Evolutionary conservation across 2,329 filamentous ascomycete genomes (phyloP), one percentile per base, ranked within the genome.

Genomic region (Teratosphaeria destructans): DNA sequence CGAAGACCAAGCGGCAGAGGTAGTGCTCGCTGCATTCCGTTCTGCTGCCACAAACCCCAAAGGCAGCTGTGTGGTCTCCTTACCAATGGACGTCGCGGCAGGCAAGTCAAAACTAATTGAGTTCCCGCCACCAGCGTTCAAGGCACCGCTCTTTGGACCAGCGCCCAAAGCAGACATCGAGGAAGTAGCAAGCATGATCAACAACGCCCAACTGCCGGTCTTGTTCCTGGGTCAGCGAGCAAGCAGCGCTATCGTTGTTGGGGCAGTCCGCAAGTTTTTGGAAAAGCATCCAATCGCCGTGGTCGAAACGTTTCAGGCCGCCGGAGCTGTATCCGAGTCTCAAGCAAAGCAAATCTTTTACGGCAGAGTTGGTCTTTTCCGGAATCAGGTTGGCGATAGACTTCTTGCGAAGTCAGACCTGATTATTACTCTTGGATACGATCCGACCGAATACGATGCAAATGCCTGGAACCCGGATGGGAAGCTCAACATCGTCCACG

Each of bases 231-330:
- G 78, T 3, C 74, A 76, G 64, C 66, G 78, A 54, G 75, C 77
- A 4, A 74, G 75, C 6, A 74, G 73, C 55, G 67, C 71, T 8
- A 66, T 70, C 11, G 75, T 78, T 5, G 76, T 79, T 3, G 67
- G 63, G 1, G 74, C 74, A 1, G 74, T 79, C 10, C 76, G 76
- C 10, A 66, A 70, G 0, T 74, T 79, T 55, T 70, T 79, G 8
- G 64, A 66, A 7, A 74, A 72, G 54, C 72, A 74, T 62, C 75
- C 75, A 0, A 71, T 79, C 7, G 76, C 77, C 1, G 76, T 79
- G 1, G 72, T 80, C n/a, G 78, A 80, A 66, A 80, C 78, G 0
- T 80, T 80, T 66, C 77, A 80, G 66, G 78, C 78, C 1, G 78
- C 78, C 1, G 78, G 78, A 7, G 76, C 77, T 12, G 73, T 80